Evolutionary conservation across 2,329 filamentous ascomycete species (phyloP), one percentile per base, ranked within the genome.

Genomic region (Helicocarpus griseus): DNA sequence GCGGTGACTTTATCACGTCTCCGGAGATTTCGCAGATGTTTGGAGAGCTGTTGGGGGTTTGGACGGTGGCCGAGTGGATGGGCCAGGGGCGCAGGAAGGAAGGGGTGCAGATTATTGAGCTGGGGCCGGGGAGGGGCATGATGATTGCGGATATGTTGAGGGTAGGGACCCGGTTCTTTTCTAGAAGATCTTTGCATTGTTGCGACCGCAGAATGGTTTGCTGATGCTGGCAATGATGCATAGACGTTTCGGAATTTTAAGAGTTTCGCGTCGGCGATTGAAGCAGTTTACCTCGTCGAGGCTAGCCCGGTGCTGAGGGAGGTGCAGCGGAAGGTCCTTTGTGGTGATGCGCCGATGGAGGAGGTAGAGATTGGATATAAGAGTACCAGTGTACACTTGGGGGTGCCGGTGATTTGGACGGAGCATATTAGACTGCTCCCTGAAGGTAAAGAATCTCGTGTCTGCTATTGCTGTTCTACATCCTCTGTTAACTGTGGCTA

Each of bases 11-110:
- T 65, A 85, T 97, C 48, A 98, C 93, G 0, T 96, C 90, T 0
- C 93, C 93, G 0, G 93, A 98, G 69, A 97, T 98, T 61, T 96
- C 90, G 0, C 93, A 97, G 66, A 80, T 97, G 11, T 98, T 98
- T 70, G 93, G 93, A 22, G 93, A 98, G 71, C 77, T 98, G 26
- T 77, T 97, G 52, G 93, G 89, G 4, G 81, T 98, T 60, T 98
- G 93, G 93, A 84, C 95, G 55, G 85, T 97, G 48, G 84, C 91
- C 39, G 93, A 98, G 75, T 98, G 93, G 91, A 87, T 97, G 67
- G 85, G 86, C 38, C 93, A 98, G 67, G 90, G 89, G 14, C 78
- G 77, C 54, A 86, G 80, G 51, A 80, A 73, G 54, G 75, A 78
- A 28, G 88, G 87, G 24, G 83, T 96, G 14, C 86, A 96, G 65